Evolutionary conservation across 108 stramenopile genomes (phyloP).

Genomic region (Fistulifera solaris): DNA sequence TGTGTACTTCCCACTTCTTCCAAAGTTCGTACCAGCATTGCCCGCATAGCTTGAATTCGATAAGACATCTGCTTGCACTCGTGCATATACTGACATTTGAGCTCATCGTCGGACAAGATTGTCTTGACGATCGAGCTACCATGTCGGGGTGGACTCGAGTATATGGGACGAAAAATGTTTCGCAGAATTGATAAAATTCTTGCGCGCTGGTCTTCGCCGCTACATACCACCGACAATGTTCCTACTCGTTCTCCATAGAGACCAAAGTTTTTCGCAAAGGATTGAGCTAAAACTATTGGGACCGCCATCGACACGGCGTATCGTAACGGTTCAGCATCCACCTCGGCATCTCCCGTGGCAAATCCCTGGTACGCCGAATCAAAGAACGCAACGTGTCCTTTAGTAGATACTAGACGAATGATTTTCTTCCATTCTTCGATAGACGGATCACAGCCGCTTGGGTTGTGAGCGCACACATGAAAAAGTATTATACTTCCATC

Average conservation of each 20-base stretch:
- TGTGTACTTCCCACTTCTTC: conserved; percentile 49
- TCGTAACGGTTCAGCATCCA: conserved; percentile 75
- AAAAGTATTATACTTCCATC: conserved; percentile 73
- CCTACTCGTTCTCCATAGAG: conserved; percentile 92
- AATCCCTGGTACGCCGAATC: conserved; percentile 94
- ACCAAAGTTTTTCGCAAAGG: conserved; percentile 94
- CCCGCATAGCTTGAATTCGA: conserved; percentile 75
- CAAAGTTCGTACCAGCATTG: conserved; percentile 49
- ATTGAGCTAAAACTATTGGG: conserved; percentile 70
- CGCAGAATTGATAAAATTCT: conserved; percentile 76
- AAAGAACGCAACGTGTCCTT: conserved; percentile 72
- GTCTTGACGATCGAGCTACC: conserved; percentile 82
- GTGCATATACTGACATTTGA: conserved; percentile 52
- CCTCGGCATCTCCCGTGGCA: conserved; percentile 87
- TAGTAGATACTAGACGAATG: conserved; percentile 49
- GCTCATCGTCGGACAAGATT: conserved; percentile 53
- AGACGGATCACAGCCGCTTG: conserved; percentile 88
- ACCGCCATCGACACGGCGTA: conserved; percentile 78
- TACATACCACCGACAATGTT: conserved; percentile 65
- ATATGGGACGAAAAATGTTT: conserved; percentile 81
- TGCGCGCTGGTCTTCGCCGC: conserved; percentile 51
- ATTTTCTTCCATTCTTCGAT: conserved; percentile 80
- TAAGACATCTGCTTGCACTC: conserved; percentile 81
- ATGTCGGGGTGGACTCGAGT: conserved; percentile 83
- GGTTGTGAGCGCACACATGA: conserved; percentile 97